These are phyloP conservation scores for Isabelozyma rhagii DNA, from an alignment of 805 yeast genomes.

Conservation along the genomic window DNA sequence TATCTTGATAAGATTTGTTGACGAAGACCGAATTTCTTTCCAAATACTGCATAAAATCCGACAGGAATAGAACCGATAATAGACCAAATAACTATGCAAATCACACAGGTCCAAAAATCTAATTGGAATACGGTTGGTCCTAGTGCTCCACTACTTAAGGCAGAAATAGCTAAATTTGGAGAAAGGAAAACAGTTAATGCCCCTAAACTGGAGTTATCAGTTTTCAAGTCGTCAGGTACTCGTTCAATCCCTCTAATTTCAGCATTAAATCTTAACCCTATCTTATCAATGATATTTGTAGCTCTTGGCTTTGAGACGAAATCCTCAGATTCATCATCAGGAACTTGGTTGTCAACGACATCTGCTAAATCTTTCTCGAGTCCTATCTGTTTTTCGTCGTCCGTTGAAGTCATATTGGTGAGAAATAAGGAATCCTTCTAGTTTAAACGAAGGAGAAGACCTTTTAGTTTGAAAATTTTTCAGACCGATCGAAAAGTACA, in stretches of 20 bases:
- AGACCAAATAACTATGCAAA: conserved; percentile 29
- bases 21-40: conserved; percentile 39
- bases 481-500: too few relatives aligned
- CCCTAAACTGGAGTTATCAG: conserved; percentile 11
- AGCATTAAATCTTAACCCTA: conserved; percentile 22
- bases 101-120: conserved; percentile 29
- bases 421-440: background rate
- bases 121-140: conserved; percentile 30
- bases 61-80: conserved; percentile 36
- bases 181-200: conserved; percentile 26
- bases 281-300: conserved; percentile 16
- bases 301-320: background rate
- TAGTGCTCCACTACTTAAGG: conserved; percentile 34
- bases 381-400: background rate
- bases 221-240: conserved; percentile 22
- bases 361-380: background rate
- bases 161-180: conserved; percentile 34
- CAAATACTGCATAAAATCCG: conserved; percentile 35
- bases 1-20: conserved; percentile 29
- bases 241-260: conserved; percentile 27
- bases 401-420: background rate
- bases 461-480: too few relatives aligned
- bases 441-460: background rate
- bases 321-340: background rate
- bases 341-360: background rate